Evolutionary conservation across 2,329 filamentous ascomycete genomes (phyloP), one percentile per base, ranked within the genome.

Genomic region (Calonectria naviculata): DNA sequence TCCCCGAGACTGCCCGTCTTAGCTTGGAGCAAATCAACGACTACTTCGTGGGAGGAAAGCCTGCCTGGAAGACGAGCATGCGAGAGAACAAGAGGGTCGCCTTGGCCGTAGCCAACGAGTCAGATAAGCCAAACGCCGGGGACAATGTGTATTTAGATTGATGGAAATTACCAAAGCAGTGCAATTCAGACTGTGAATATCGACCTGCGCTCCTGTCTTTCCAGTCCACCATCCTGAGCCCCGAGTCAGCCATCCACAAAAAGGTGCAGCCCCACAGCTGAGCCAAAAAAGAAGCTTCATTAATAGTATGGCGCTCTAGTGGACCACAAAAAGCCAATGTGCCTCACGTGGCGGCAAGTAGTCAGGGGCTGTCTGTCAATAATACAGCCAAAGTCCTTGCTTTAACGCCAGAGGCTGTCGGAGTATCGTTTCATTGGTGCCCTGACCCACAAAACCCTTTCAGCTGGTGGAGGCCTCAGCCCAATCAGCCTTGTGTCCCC

Each of bases 21-120:
- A 67, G 52, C 24, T 17, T 67, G 15, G 65, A 67, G 42, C 52
- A 67, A 21, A 67, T 67, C 29, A 44, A 67, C 12, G 52, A 60
- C 10, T 52, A 61, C 29, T 67, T 67, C 29, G 4, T 41, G 34
- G 21, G 29, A 3, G 29, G 54, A 6, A 41, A 34, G 19, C 41
- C 52, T 21, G 52, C 65, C 3, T 67, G 65, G 65, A 60, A 41
- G 34, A 67, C 65, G 2, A 60, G 38, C 15, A 6, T 67, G 15
- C 29, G 46, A 29, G 26, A 49, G 46, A 49, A 49, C 26, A 49
- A 49, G 24, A 15, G 5, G 6, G 31, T 34, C 10, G 31, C 31
- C 31, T n/a, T n/a, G n/a, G n/a, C n/a, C n/a, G n/a, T n/a, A n/a
- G n/a, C n/a, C n/a, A n/a, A n/a, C n/a, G n/a, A n/a, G n/a, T n/a